Evolutionary conservation across 2,329 filamentous ascomycete species (phyloP).

Genomic region (Penicillium sp.): DNA sequence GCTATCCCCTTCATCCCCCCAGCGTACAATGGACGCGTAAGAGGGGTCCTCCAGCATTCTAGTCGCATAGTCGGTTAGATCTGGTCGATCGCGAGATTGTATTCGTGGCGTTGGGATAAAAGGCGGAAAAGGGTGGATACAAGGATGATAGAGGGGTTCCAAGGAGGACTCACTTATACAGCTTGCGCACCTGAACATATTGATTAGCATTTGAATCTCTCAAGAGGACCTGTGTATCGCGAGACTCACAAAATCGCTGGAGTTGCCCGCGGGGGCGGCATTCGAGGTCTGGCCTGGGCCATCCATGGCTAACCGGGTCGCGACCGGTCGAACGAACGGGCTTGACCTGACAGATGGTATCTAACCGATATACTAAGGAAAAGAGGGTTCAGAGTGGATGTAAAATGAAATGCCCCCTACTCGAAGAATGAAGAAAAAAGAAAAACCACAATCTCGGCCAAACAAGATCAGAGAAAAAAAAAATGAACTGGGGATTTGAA

Average conservation of each 20-base stretch:
- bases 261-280: slow-evolving; percentile 66
- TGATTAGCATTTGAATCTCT: slow-evolving; percentile 19
- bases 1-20: slow-evolving; percentile 91
- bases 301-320: slow-evolving; percentile 45
- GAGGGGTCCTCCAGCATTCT: slow-evolving; percentile 97
- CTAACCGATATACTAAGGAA: neutral
- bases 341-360: neutral
- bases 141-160: slow-evolving; percentile 4
- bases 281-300: slow-evolving; percentile 41
- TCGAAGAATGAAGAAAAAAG: slow-evolving; percentile 7
- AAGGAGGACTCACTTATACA: slow-evolving; percentile 77
- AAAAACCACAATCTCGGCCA: slow-evolving; percentile 8
- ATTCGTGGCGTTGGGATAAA: neutral
- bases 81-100: slow-evolving; percentile 8
- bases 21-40: slow-evolving; percentile 88
- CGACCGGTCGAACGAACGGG: slow-evolving; percentile 32
- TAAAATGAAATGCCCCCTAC: neutral
- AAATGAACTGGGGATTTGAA: slow-evolving; percentile 7
- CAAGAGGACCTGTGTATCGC: slow-evolving; percentile 14
- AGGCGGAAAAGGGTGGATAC: neutral
- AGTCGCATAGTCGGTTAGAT: slow-evolving; percentile 16
- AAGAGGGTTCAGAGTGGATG: slow-evolving; percentile 7
- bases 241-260: slow-evolving; percentile 86
- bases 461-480: slow-evolving; percentile 8
- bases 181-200: slow-evolving; percentile 78